These are phyloP conservation scores for Gelatoporia subvermispora DNA, from an alignment of 768 basidiomycete genomes.

Conservation along the genomic window DNA sequence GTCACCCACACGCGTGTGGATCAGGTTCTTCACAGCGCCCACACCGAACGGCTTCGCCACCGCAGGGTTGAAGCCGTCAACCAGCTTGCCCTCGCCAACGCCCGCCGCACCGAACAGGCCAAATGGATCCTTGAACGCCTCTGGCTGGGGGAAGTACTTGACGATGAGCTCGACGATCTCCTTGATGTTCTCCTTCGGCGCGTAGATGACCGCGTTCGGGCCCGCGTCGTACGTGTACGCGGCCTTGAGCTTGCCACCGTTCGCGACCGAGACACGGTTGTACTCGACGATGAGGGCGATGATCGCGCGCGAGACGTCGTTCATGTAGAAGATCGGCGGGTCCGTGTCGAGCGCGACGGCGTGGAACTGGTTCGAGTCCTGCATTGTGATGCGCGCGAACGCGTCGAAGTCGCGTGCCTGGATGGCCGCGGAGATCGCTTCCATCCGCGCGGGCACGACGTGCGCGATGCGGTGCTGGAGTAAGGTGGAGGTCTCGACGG, in stretches of 20 bases:
- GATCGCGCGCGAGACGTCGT: constrained; percentile 93
- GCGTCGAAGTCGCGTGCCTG: constrained; percentile 71
- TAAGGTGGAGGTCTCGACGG: constrained; percentile 86
- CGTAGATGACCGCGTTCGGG: constrained; percentile 97
- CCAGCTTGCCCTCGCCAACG: constrained; percentile 45
- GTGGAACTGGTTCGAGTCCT: constrained; percentile 98
- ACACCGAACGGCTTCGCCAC: constrained; percentile 70
- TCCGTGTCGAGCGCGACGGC: constrained; percentile 95
- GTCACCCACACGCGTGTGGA: constrained; percentile 90
- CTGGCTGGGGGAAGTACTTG: constrained; percentile 83
- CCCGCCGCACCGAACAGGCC: constrained; percentile 45
- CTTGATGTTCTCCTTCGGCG: constrained; percentile 68
- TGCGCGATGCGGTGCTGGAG: constrained; percentile 83
- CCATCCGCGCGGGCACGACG: constrained; percentile 88
- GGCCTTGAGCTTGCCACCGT: constrained; percentile 61
- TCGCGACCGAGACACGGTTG: constrained; percentile 71
- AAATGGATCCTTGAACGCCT: constrained; percentile 74
- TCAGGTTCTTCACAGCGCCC: constrained; percentile 83
- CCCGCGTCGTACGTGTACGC: constrained; percentile 99
- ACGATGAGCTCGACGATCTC: constrained; percentile 74
- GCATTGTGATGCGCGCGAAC: constrained; percentile 93
- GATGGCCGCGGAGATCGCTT: constrained; percentile 77
- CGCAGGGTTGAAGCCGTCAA: constrained; percentile 71
- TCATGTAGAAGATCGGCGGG: constrained; percentile 99
- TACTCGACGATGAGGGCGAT: constrained; percentile 88